Evolutionary conservation across 176 grass and related monocot genomes (phyloP).

Genomic region (Sorghum bicolor): Sorghum_bicolor_NCBIv3 NC_012872.2:60336501-60337000

Average conservation of each 20-base stretch:
- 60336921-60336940: constrained; percentile 64
- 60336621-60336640: constrained; percentile 20
- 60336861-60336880: neutral
- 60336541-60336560: neutral
- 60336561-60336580: neutral
- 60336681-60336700: neutral
- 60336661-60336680: constrained; percentile 1
- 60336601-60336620: neutral
- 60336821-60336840: constrained; percentile 1
- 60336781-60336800: constrained; percentile 12
- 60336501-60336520: constrained; percentile 93
- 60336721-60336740: constrained; percentile 94
- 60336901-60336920: constrained; percentile 22
- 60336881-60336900: constrained; percentile 14
- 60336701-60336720: constrained; percentile 94
- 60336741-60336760: constrained; percentile 89
- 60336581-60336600: neutral
- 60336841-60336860: constrained; percentile 18
- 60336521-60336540: constrained; percentile 60
- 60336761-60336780: constrained; percentile 88
- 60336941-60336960: constrained; percentile 58
- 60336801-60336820: neutral
- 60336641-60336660: neutral
- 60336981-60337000: constrained; percentile 90
- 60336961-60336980: constrained; percentile 66